Percentiles rank a stretch among this genome's conserved stretches.
Conservation (phyloP, 1,139 yeast genomes). For the Kodamaea sp. region DNA sequence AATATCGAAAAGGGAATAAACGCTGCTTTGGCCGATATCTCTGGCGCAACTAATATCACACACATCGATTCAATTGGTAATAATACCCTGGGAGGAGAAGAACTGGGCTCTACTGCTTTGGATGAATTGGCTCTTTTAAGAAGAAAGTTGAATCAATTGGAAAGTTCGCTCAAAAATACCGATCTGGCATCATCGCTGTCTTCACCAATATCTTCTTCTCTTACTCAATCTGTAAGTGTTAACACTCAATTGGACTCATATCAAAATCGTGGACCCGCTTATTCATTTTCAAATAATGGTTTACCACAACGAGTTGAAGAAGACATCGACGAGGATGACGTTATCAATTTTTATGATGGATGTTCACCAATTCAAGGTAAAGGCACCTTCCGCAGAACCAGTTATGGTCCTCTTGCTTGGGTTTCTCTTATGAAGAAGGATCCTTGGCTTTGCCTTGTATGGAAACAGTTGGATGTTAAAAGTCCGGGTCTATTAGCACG, state of each 20-base stretch:
- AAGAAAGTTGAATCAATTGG: slow-evolving; percentile 9
- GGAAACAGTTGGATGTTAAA: slow-evolving; percentile 13
- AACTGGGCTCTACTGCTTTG: slow-evolving; percentile 3
- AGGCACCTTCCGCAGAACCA: slow-evolving; percentile 17
- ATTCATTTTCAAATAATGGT: background rate
- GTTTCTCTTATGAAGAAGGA: slow-evolving; percentile 22
- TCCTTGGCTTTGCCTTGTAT: slow-evolving; percentile 17
- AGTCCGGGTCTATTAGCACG: slow-evolving; percentile 5
- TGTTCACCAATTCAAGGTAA: slow-evolving; percentile 23
- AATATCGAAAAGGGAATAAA: slow-evolving; percentile 6
- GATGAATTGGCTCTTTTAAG: slow-evolving; percentile 11
- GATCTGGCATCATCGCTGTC: slow-evolving; percentile 1
- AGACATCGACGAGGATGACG: slow-evolving; percentile 9
- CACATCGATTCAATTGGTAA: background rate
- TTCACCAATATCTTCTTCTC: slow-evolving; percentile 1
- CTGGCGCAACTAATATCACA: background rate
- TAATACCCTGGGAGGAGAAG: background rate
- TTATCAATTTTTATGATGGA: slow-evolving; percentile 33
- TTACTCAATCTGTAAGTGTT: background rate
- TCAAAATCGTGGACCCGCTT: slow-evolving; percentile 1
- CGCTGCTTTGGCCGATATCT: background rate
- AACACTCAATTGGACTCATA: background rate
- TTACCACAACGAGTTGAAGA: background rate
- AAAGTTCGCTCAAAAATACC: slow-evolving; percentile 4
- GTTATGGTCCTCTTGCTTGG: slow-evolving; percentile 24